Evolutionary conservation across 2,329 filamentous ascomycete genomes (phyloP), one percentile per base, ranked within the genome.

Genomic region (Diaporthe capsici): DNA sequence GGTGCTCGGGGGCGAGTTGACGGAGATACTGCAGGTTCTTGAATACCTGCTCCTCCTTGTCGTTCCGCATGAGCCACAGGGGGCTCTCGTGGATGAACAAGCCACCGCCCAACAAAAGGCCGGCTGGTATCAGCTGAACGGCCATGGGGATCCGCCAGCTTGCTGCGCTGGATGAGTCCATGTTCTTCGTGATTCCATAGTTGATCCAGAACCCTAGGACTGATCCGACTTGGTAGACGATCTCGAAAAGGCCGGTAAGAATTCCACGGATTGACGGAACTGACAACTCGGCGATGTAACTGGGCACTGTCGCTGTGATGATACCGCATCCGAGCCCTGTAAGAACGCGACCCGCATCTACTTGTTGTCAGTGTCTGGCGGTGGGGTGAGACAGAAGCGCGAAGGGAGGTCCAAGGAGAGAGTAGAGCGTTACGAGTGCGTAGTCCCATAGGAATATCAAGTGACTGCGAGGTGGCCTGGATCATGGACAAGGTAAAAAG

Each of bases 231-330:
- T 91, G 89, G 76, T 90, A 90, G 0, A 88, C 86, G 12, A 91
- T 83, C 76, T 87, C 85, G 78, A 86, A 89, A 39, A 90, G 81
- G 20, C 90, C 90, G 9, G 90, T 89, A 4, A 91, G 86, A 37
- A 90, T 84, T 78, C 91, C 91, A 79, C 91, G 87, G 72, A 88
- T 90, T 2, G 88, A 88, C 0, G 90, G 87, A 78, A 90, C 86
- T 0, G 91, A 90, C 72, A 90, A 88, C 80, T 93, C 92, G 13
- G 91, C 89, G 75, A 92, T 91, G 80, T 93, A 93, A 47, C 91
- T 87, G 4, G 91, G 92, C 3, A 93, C 89, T 8, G 88, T 89
- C 79, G 89, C 90, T 12, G 87, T 89, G 79, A 91, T 86, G 55
- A 89, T 81, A n/a, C 90, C 90, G 61, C 90, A 87, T 28, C 89